A percentile compares a stretch with the other conserved stretches of the same genome.
These are phyloP conservation scores for Russula sp. DNA, from an alignment of 768 basidiomycete genomes.

Conservation along the genomic window DNA sequence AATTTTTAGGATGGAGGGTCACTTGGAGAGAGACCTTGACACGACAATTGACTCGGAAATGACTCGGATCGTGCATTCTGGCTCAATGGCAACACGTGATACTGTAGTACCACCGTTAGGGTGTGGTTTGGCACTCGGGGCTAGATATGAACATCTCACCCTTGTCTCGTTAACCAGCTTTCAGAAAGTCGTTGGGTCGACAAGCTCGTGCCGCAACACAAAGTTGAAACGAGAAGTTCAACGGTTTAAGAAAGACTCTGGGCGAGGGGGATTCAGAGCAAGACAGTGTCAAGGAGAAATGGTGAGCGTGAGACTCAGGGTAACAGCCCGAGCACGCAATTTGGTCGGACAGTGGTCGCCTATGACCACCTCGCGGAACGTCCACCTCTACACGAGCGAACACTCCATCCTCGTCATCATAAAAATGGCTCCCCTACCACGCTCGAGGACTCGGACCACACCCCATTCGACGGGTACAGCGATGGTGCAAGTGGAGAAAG, in stretches of 20 bases:
- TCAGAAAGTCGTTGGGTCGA: neutral
- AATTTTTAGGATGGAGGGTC: too few relatives aligned
- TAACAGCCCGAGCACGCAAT: neutral
- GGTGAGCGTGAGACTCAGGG: neutral
- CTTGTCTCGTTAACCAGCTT: neutral
- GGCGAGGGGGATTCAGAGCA: neutral
- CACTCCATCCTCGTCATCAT: neutral
- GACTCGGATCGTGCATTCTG: conserved; percentile 56
- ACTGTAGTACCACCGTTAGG: conserved; percentile 1
- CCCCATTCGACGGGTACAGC: neutral
- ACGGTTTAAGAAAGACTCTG: neutral
- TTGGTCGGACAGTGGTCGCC: neutral
- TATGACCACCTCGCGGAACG: conserved; percentile 10
- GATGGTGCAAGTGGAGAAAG: conserved; percentile 22
- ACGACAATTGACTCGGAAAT: too few relatives aligned
- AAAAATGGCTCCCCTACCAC: neutral
- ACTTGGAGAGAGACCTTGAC: too few relatives aligned
- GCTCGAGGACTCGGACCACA: conserved; percentile 24
- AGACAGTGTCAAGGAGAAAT: neutral
- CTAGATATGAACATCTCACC: neutral
- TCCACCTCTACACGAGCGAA: conserved; percentile 2
- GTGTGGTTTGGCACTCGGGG: conserved; percentile 1
- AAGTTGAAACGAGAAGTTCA: conserved; percentile 1
- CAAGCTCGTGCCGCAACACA: neutral
- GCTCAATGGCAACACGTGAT: conserved; percentile 48